Percentiles rank a stretch among this genome's conserved stretches.
These are phyloP conservation scores for Calonectria henricotiae DNA, from an alignment of 2,329 filamentous ascomycete species.

Conservation along the genomic window DNA sequence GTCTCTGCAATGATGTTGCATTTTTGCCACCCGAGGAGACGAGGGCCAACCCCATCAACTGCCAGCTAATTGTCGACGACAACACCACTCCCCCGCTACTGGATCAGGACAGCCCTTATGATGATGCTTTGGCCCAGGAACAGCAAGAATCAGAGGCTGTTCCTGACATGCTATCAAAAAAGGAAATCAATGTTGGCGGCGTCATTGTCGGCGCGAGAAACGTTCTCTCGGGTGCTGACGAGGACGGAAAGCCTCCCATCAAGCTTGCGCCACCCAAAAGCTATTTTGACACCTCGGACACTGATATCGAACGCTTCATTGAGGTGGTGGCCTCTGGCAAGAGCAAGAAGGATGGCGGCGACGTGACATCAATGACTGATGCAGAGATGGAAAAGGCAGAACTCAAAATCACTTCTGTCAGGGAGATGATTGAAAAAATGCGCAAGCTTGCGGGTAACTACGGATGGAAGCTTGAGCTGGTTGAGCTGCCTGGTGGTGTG, in stretches of 20 bases:
- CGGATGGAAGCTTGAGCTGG: constrained; percentile 86
- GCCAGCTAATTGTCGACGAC: constrained; percentile 77
- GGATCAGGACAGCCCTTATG: constrained; percentile 52
- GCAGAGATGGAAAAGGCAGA: constrained; percentile 80
- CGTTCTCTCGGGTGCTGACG: constrained; percentile 64
- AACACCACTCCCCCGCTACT: constrained; percentile 60
- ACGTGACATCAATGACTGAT: constrained; percentile 73
- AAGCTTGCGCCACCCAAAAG: constrained; percentile 65
- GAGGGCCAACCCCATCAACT: constrained; percentile 83
- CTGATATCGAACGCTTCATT: constrained; percentile 54
- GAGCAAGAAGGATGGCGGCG: constrained; percentile 73
- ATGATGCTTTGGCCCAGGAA: constrained; percentile 53
- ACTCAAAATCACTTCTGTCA: constrained; percentile 77
- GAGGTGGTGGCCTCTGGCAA: constrained; percentile 65
- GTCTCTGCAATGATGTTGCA: constrained; percentile 88
- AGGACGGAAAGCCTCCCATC: constrained; percentile 65
- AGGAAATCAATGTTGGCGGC: constrained; percentile 67
- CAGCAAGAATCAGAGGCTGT: constrained; percentile 38
- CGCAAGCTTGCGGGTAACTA: constrained; percentile 79
- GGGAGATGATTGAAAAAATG: constrained; percentile 79
- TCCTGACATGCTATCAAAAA: constrained; percentile 51
- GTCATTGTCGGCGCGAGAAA: constrained; percentile 69
- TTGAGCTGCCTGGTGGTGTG: constrained; percentile 75
- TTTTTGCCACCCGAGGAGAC: constrained; percentile 88
- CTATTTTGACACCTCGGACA: constrained; percentile 55